Base-by-base conservation (phyloP, 345 rosid genomes). In the Lagerstroemia speciosa region DNA sequence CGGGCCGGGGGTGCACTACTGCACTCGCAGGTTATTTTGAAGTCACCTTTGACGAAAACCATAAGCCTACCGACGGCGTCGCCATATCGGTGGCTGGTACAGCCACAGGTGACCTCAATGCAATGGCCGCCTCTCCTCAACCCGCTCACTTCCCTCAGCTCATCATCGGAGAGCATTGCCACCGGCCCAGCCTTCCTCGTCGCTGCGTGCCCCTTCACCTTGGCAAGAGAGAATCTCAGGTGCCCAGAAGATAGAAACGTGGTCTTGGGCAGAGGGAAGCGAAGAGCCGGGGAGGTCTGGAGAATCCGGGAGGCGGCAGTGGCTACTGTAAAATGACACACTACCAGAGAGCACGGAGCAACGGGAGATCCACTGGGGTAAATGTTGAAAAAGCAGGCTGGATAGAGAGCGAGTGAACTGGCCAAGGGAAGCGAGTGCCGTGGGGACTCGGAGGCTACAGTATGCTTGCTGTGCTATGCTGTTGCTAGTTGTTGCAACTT, bases 41-140 rank as follows among this genome's bases (percentile, higher is more conserved):
- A 97, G 67, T 92, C 93, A 72, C 99, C 98, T 72, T 77, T 92
- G 66, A 80, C 76, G 79, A 88, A 88, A 95, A 95, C 98, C 98
- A 94, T 95, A 90, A 95, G 97, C 69, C 85, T 83, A 33, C 98
- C 99, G 73, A 95, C 99, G 67, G 98, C 99, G 75, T 95, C 99
- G 76, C 99, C 98, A 77, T 95, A 95, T 29, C 94, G 82, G 77
- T 87, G 98, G 73, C 97, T 95, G 24, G 99, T 95, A 90, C 99
- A 95, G 37, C 98, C 98, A 76, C 98, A 95, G 79, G 85, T 92
- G 61, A 95, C 98, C 80, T 95, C 98, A 50, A 95, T 80, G 75
- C 81, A 90, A 72, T 90, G 89, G 48, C 73, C 88, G 24, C 77
- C 84, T 62, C 77, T 76, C 80, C 75, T 95, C 74, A 92, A 83